Conservation (phyloP, 257 asterid species). For the Henckelia pumila region DNA sequence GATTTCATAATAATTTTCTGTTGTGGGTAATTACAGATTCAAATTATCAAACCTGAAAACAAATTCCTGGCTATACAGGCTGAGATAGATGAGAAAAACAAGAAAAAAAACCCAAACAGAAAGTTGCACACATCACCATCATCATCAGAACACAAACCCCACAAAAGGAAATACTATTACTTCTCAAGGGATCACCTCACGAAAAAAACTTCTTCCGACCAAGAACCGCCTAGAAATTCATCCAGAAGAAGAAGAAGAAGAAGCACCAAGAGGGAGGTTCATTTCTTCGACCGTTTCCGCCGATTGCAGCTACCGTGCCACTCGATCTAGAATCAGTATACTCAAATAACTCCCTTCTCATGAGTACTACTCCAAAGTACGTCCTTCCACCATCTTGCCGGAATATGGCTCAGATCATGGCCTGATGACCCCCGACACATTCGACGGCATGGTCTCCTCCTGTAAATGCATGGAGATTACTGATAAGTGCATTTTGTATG, state of each 20-base stretch:
- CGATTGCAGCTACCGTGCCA: conserved; percentile 46
- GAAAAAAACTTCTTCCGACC: too few relatives aligned
- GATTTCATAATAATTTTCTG: too few relatives aligned
- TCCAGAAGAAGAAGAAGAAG: conserved; percentile 39
- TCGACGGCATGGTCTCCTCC: conserved; percentile 26
- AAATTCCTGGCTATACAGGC: conserved; percentile 76
- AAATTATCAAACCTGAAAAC: conserved; percentile 69
- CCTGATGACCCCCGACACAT: conserved; percentile 23
- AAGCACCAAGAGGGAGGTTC: conserved; percentile 15
- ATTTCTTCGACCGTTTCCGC: conserved; percentile 35
- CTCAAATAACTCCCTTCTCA: conserved; percentile 27
- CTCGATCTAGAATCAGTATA: conserved; percentile 37
- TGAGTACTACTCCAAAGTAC: too few relatives aligned
- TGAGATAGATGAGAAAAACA: conserved; percentile 41
- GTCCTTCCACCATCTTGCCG: conserved; percentile 9
- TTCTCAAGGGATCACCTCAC: too few relatives aligned
- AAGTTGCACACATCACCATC: conserved; percentile 24
- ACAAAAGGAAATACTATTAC: conserved; percentile 64
- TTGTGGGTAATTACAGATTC: conserved; percentile 68
- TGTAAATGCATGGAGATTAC: too few relatives aligned
- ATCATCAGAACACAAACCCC: too few relatives aligned
- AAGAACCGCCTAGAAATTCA: conserved; percentile 43
- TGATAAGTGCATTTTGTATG: too few relatives aligned
- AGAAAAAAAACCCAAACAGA: too few relatives aligned
- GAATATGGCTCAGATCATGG: conserved; percentile 34